Percentiles rank a stretch among this genome's conserved stretches.
Conservation (phyloP, 148 eudicot species). For the Fagopyrum esculentum region DNA sequence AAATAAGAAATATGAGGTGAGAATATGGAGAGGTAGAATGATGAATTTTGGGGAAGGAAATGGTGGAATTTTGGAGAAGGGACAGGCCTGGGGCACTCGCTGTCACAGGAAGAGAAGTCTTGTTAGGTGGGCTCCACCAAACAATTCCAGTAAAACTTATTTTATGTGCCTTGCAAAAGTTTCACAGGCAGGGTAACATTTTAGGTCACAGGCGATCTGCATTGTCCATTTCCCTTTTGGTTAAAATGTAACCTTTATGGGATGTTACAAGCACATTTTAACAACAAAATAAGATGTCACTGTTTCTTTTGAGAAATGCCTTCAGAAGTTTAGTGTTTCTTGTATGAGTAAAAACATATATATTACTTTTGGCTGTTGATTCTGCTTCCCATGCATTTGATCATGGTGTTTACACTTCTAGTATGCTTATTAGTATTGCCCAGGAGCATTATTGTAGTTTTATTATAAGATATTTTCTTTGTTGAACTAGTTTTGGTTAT, state of each 20-base stretch:
- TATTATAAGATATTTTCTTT: background rate
- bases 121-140: too few relatives aligned
- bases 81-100: too few relatives aligned
- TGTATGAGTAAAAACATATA: background rate
- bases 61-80: too few relatives aligned
- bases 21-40: too few relatives aligned
- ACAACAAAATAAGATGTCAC: slow-evolving; percentile 1
- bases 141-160: too few relatives aligned
- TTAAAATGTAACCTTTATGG: background rate
- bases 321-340: background rate
- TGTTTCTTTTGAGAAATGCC: background rate
- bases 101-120: too few relatives aligned
- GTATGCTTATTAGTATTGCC: background rate
- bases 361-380: background rate
- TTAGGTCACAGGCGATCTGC: too few relatives aligned
- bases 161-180: too few relatives aligned
- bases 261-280: background rate
- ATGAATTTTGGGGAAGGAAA: too few relatives aligned
- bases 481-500: background rate
- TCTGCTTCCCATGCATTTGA: background rate
- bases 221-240: background rate
- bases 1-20: too few relatives aligned
- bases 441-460: background rate
- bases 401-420: background rate
- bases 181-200: too few relatives aligned